Percentiles rank a stretch among this genome's conserved stretches.
These are phyloP conservation scores for Malassezia yamatoensis DNA, from an alignment of 1,284 basidiomycete species.

Conservation along the genomic window DNA sequence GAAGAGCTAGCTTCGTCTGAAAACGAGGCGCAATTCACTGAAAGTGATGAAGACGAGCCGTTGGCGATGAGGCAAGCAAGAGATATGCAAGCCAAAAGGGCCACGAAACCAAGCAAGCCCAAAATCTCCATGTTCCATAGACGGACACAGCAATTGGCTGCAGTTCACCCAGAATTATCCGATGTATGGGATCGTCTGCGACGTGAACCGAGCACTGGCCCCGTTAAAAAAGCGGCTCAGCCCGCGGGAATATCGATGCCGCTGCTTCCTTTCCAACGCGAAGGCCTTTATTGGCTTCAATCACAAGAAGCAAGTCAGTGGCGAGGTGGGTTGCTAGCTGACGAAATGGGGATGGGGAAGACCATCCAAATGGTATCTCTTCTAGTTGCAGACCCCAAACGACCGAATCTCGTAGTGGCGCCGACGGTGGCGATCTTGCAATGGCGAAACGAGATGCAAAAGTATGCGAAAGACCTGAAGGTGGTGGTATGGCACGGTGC, in stretches of 20 bases:
- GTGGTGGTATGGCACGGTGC: constrained; percentile 87
- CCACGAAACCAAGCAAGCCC: neutral
- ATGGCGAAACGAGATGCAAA: constrained; percentile 87
- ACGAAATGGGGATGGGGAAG: constrained; percentile 89
- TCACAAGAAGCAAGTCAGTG: constrained; percentile 80
- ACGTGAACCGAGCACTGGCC: constrained; percentile 55
- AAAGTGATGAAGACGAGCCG: constrained; percentile 13
- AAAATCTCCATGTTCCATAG: constrained; percentile 11
- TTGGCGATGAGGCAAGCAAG: constrained; percentile 4
- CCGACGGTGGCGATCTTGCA: constrained; percentile 92
- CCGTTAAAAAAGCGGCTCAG: constrained; percentile 50
- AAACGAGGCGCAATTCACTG: neutral
- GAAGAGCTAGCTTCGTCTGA: neutral
- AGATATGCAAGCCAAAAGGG: neutral
- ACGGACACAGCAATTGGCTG: constrained; percentile 2
- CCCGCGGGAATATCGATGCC: constrained; percentile 60
- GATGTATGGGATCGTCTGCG: constrained; percentile 82
- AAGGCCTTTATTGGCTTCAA: constrained; percentile 91
- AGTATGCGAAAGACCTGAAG: constrained; percentile 50
- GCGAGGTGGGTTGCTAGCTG: constrained; percentile 86
- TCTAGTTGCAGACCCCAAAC: constrained; percentile 65
- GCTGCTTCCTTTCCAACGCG: constrained; percentile 66
- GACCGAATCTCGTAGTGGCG: constrained; percentile 82
- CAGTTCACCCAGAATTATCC: constrained; percentile 59
- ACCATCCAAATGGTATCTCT: constrained; percentile 94